Evolutionary conservation across 2,329 filamentous ascomycete species (phyloP).

Genomic region (Malbranchea zuffiana): DNA sequence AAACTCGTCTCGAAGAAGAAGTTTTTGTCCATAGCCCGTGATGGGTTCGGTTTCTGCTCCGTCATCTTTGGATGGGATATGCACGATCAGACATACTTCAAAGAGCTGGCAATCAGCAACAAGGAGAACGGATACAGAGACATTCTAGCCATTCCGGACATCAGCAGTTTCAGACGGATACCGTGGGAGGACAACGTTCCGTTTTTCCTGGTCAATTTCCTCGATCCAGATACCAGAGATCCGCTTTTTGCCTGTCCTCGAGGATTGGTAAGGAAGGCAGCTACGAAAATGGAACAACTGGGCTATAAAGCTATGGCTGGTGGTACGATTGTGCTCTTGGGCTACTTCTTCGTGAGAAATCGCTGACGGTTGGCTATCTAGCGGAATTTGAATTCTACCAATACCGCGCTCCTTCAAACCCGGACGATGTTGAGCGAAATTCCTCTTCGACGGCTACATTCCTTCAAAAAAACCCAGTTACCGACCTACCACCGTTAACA

Average conservation of each 20-base stretch:
- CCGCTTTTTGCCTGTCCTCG: conserved; percentile 70
- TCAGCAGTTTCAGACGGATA: conserved; percentile 67
- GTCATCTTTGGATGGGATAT: conserved; percentile 96
- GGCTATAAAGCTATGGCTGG: conserved; percentile 83
- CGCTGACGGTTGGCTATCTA: conserved; percentile 29
- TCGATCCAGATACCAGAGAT: conserved; percentile 63
- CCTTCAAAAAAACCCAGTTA: conserved; percentile 60
- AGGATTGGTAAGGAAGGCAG: conserved; percentile 57
- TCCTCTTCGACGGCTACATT: conserved; percentile 62
- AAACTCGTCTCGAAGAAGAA: conserved; percentile 90
- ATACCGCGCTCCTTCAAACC: conserved; percentile 56
- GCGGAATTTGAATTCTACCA: conserved; percentile 95
- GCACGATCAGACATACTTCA: conserved; percentile 84
- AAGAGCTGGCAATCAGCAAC: conserved; percentile 77
- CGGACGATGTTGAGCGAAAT: conserved; percentile 44
- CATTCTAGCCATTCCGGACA: conserved; percentile 68
- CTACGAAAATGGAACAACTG: conserved; percentile 54
- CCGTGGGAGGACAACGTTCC: conserved; percentile 83
- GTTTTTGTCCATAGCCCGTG: conserved; percentile 69
- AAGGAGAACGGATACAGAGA: conserved; percentile 84
- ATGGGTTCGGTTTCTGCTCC: conserved; percentile 86
- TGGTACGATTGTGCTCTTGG: conserved; percentile 45
- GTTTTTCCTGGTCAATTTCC: conserved; percentile 75
- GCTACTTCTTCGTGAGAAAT: neutral
- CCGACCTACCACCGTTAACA: conserved; percentile 66